These are phyloP conservation scores for Pseudovirgaria hyperparasitica DNA, from an alignment of 2,329 filamentous ascomycete species.

Conservation along the genomic window DNA sequence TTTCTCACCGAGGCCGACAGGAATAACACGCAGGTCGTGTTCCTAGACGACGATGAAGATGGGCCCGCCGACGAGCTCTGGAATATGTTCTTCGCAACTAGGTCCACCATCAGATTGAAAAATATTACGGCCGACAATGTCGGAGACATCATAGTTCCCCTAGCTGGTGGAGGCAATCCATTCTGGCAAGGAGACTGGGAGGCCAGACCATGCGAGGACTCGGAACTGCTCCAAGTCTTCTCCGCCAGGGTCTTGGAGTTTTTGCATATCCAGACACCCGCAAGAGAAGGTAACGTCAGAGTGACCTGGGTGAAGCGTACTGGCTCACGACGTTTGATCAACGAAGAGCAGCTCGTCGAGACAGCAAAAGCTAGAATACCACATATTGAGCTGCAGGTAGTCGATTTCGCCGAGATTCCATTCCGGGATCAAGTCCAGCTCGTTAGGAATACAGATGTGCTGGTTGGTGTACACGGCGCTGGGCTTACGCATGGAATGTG, in stretches of 20 bases:
- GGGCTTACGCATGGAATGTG: constrained; percentile 32
- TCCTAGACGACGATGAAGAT: not conserved
- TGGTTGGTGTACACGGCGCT: constrained; percentile 33
- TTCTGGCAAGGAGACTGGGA: constrained; percentile 31
- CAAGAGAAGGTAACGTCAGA: no score
- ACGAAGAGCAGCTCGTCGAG: constrained; percentile 15
- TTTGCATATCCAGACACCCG: constrained; percentile 19
- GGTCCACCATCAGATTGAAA: not conserved
- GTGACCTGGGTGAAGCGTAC: no score
- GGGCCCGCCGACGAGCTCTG: constrained; percentile 1
- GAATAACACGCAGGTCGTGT: not conserved
- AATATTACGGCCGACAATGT: not conserved
- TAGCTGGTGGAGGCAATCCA: constrained; percentile 29
- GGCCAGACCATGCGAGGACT: constrained; percentile 17
- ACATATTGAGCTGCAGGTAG: constrained; percentile 16
- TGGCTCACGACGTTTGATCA: no score
- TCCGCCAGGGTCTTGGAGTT: constrained; percentile 18
- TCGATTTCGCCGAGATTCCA: constrained; percentile 27
- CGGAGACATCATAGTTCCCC: constrained; percentile 23
- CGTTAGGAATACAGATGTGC: constrained; percentile 26
- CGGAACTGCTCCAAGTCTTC: constrained; percentile 21
- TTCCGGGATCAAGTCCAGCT: constrained; percentile 25
- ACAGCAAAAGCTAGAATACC: constrained; percentile 12
- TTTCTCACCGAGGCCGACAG: no score
- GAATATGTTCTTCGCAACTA: constrained; percentile 1